Base-by-base conservation (phyloP, 1,139 yeast species). In the Candida neerlandica region DNA sequence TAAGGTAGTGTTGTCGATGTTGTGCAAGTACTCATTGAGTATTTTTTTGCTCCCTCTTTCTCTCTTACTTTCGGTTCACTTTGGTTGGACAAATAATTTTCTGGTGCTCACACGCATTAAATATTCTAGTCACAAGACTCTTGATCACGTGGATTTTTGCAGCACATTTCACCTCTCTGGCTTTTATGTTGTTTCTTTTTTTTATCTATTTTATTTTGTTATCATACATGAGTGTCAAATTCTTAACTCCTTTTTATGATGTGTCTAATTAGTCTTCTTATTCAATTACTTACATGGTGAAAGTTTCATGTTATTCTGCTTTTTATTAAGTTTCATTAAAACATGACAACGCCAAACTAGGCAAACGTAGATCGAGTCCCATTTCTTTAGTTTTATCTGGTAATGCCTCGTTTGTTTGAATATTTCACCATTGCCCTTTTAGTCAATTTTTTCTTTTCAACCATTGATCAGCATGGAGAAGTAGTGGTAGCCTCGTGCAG, bases 51-150 rank as follows among this genome's bases (percentile, higher is more conserved):
- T 5, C 12, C 21, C 11, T 9, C 26, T 33, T 12, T 16, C 29
- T 19, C 21, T 29, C 26, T 42, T 27, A 34, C 49, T 41, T 41
- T 51, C 26, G 30, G 42, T 45, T 41, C 32, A 39, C 30, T 55
- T 46, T 58, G 61, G 61, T 43, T 45, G 46, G 38, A 30, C 32
- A 30, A 35, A 34, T n/a, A n/a, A 34, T 37, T 37, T 39, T 38
- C 21, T 26, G 42, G 33, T 39, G 11, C 2, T 9, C n/a, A 5
- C 42, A 39, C 42, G 33, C 9, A 33, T 1, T 4, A n/a, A n/a
- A 9, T 21, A 21, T 37, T 12, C n/a, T 4, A 2, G 3, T 7
- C 18, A 21, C 10, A 11, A 5, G 10, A 14, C 41, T 3, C 19
- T 6, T 2, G 9, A 7, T 32, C 26, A 29, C 27, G 33, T 41